Evolutionary conservation across 768 basidiomycete species (phyloP).

Genomic region (Lepiota brunneoincarnata): DNA sequence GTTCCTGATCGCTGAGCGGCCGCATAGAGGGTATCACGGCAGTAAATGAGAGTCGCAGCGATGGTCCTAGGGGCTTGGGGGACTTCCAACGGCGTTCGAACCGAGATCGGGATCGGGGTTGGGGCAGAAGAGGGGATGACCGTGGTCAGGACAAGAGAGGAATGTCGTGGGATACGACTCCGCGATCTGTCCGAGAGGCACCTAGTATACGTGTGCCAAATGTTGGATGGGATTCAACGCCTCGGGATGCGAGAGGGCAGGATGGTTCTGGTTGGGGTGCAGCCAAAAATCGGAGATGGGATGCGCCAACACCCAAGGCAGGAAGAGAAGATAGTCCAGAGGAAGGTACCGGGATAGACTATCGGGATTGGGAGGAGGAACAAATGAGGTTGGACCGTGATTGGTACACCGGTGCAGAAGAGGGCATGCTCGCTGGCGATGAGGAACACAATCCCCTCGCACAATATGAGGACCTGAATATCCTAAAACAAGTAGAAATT

Average conservation of each 20-base stretch:
- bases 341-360: conserved; percentile 63
- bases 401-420: conserved; percentile 94
- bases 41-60: conserved; percentile 48
- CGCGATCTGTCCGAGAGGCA: conserved; percentile 63
- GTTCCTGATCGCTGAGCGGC: conserved; percentile 6
- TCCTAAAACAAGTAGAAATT: conserved; percentile 70
- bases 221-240: conserved; percentile 93
- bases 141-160: conserved; percentile 22
- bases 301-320: conserved; percentile 78
- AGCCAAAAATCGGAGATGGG: conserved; percentile 62
- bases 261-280: conserved; percentile 64
- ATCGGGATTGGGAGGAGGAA: conserved; percentile 96
- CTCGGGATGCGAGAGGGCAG: conserved; percentile 52
- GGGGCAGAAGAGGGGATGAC: conserved; percentile 41
- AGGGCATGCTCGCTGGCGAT: conserved; percentile 80
- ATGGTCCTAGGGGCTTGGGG: conserved; percentile 76
- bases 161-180: conserved; percentile 57
- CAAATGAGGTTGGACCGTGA: conserved; percentile 89
- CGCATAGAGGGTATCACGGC: conserved; percentile 69
- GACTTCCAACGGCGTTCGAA: conserved; percentile 95
- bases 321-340: conserved; percentile 69
- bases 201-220: conserved; percentile 90
- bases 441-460: conserved; percentile 92
- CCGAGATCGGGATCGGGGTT: conserved; percentile 56
- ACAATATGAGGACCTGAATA: conserved; percentile 85